A percentile compares a stretch with the other conserved stretches of the same genome.
Evolutionary conservation across 305 asterid species (phyloP).

Genomic region (Withania somnifera): DNA sequence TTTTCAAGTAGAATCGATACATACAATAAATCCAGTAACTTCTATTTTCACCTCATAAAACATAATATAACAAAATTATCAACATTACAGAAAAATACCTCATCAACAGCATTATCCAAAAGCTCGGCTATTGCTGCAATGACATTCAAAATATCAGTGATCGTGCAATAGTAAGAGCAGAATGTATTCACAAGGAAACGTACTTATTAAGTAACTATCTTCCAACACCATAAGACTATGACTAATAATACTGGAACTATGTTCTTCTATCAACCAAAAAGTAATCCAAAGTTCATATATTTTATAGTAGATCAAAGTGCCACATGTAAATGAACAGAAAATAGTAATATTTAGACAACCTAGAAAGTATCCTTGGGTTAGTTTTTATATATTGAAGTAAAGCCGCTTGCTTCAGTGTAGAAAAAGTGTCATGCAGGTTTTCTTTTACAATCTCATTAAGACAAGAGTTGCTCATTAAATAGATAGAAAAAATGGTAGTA

Average conservation of each 20-base stretch:
- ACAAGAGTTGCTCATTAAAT: neutral
- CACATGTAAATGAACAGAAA: neutral
- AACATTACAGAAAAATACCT: conserved; percentile 41
- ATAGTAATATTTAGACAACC: neutral
- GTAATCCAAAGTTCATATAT: neutral
- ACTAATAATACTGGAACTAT: neutral
- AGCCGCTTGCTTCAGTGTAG: neutral
- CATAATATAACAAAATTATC: neutral
- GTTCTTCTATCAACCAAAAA: neutral
- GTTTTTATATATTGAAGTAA: neutral
- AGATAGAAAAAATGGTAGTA: too few species aligned
- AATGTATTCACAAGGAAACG: neutral
- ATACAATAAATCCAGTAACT: neutral
- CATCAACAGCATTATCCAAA: conserved; percentile 90
- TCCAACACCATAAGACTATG: neutral
- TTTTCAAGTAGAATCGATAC: neutral
- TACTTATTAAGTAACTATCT: neutral
- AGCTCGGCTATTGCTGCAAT: conserved; percentile 93
- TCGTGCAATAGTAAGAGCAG: neutral
- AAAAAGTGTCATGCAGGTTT: neutral
- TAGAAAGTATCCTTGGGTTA: neutral
- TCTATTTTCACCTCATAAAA: neutral
- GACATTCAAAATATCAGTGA: conserved; percentile 10
- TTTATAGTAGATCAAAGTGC: neutral
- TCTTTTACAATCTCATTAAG: neutral